phyloP scores from a whole-genome alignment of 208 protist species.

The Trypanosoma melophagium region DNA sequence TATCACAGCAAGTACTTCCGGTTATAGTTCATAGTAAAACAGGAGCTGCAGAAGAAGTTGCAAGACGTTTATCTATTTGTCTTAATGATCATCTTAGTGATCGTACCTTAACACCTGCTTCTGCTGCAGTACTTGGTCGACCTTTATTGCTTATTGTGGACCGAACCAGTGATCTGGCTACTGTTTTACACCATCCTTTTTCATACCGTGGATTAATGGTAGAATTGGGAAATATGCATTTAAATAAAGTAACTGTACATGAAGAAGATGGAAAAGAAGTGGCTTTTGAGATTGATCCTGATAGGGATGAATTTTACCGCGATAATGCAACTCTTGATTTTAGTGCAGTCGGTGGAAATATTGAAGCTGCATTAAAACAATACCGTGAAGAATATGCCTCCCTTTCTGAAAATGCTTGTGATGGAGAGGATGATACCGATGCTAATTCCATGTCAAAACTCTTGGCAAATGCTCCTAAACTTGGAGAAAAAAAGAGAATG shows the following conservation, averaged over 20 bases:
- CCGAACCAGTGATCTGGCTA: constrained; percentile 75
- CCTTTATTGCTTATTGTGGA: constrained; percentile 86
- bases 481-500: constrained; percentile 82
- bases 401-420: constrained; percentile 40
- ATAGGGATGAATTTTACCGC: constrained; percentile 78
- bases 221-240: constrained; percentile 73
- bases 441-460: constrained; percentile 74
- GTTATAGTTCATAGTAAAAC: constrained; percentile 83
- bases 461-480: constrained; percentile 68
- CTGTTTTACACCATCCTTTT: constrained; percentile 87
- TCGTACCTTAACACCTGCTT: constrained; percentile 51
- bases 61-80: constrained; percentile 55
- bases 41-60: constrained; percentile 76
- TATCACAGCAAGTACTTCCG: constrained; percentile 80
- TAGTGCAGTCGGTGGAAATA: constrained; percentile 63
- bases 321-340: constrained; percentile 72
- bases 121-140: constrained; percentile 60
- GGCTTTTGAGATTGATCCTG: constrained; percentile 80
- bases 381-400: constrained; percentile 78
- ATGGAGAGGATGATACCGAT: constrained; percentile 43
- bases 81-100: constrained; percentile 80
- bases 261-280: constrained; percentile 56
- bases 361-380: constrained; percentile 60
- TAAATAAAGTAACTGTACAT: constrained; percentile 75
- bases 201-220: constrained; percentile 85